Conservation (phyloP, 1,284 basidiomycete species). For the Irpex sp. region DNA sequence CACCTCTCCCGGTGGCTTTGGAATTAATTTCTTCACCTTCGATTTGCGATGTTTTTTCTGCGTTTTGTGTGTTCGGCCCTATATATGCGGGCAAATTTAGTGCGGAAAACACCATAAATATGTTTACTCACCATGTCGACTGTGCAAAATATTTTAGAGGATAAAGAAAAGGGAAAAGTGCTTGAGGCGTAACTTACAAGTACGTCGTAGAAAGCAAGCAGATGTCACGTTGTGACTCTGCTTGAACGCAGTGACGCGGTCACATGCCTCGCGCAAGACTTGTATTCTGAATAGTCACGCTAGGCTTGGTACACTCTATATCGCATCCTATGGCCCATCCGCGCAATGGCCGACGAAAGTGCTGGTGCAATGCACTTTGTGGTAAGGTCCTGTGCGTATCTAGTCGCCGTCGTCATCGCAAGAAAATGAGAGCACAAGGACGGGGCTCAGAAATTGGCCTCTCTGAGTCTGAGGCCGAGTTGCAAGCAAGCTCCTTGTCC, state of each 20-base stretch:
- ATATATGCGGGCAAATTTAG: not conserved
- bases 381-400: not conserved
- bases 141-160: not conserved
- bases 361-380: not conserved
- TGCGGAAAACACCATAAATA: not conserved
- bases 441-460: not conserved
- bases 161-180: not conserved
- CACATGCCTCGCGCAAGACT: not conserved
- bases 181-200: too few species aligned
- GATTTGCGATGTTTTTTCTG: not conserved
- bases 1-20: not conserved
- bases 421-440: not conserved
- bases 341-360: not conserved
- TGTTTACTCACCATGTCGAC: not conserved
- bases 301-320: not conserved
- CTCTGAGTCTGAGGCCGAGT: not conserved
- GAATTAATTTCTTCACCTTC: not conserved
- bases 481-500: not conserved
- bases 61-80: not conserved
- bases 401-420: not conserved
- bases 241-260: too few species aligned
- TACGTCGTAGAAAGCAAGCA: too few species aligned
- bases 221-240: too few species aligned
- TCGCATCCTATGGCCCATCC: not conserved
- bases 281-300: not conserved